phyloP scores from a whole-genome alignment of 768 basidiomycete genomes.

The Tricholoma terreum region DNA sequence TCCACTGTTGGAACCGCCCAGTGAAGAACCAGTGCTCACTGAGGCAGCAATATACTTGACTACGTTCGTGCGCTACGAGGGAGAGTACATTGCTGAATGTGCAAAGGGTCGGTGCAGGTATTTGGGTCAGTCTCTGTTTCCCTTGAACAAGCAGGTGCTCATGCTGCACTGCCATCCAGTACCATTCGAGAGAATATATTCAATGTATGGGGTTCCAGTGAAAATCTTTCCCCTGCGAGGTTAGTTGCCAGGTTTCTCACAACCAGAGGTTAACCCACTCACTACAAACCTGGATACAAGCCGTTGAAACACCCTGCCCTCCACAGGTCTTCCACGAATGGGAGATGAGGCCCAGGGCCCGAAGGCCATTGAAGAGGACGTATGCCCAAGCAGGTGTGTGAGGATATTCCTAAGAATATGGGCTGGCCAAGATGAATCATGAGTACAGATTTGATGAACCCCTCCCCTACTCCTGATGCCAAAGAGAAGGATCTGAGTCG shows the following conservation, averaged over 20 bases:
- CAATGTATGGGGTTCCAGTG: neutral
- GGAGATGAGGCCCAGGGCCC: neutral
- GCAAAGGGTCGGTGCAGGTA: neutral
- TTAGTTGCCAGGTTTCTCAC: neutral
- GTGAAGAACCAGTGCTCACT: neutral
- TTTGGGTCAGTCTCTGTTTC: neutral
- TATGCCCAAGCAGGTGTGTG: neutral
- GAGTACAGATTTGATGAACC: too few relatives aligned
- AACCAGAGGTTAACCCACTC: neutral
- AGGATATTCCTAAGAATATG: neutral
- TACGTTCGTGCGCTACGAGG: neutral
- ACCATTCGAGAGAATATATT: too few relatives aligned
- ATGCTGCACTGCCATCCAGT: too few relatives aligned
- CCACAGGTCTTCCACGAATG: neutral
- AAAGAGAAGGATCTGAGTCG: too few relatives aligned
- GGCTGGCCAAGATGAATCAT: neutral
- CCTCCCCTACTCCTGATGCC: too few relatives aligned
- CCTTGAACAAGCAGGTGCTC: too few relatives aligned
- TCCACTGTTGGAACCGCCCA: neutral
- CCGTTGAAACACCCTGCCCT: neutral
- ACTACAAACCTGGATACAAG: too few relatives aligned
- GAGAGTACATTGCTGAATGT: neutral
- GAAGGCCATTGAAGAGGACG: neutral
- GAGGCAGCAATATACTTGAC: neutral
- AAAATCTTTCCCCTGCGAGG: neutral